Evolutionary conservation across 805 yeast genomes (phyloP), one percentile per base, ranked within the genome.

Genomic region (Pichia rugopelliculosa): DNA sequence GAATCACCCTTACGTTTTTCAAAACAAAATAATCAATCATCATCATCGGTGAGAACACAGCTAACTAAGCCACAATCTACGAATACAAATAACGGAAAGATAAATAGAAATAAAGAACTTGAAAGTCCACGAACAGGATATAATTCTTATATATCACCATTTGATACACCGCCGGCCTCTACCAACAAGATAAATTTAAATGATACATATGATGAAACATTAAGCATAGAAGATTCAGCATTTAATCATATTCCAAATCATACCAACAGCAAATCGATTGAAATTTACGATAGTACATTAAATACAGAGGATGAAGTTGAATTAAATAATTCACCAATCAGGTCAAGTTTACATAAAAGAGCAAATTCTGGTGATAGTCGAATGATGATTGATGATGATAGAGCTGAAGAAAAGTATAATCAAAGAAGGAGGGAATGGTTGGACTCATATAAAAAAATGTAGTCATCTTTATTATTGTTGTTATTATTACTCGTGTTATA

Each of bases 341-440:
- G 22, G 6, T 7, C 21, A 2, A 38, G 39, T 24, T 1, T 45
- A 11, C 51, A 48, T 27, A 44, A 38, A 45, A 36, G 51, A 37
- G 15, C 24, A 9, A 42, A 41, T 23, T 48, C 51, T 3, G 34
- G 17, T 6, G 51, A 48, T 25, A 44, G 48, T 24, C 38, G 23
- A 17, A 36, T 36, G 17, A 18, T 42, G 3, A 21, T 40, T 9
- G 49, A 44, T n/a, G 44, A 42, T 18, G 45, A 49, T 17, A 20
- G 20, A 11, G 74, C 71, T 42, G 72, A 70, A 44, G 71, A 78
- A 1, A 73, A 72, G 52, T 73, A 74, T 52, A 58, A 67, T 7
- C 65, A 64, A 45, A 74, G 67, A 52, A 73, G 70, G 53, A 64
- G 68, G 53, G 68, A 68, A 23, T 74, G 59, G 59, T 63, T 56